Evolutionary conservation across 306 rosid species (phyloP).

Genomic region (Glycine tomentella): DNA sequence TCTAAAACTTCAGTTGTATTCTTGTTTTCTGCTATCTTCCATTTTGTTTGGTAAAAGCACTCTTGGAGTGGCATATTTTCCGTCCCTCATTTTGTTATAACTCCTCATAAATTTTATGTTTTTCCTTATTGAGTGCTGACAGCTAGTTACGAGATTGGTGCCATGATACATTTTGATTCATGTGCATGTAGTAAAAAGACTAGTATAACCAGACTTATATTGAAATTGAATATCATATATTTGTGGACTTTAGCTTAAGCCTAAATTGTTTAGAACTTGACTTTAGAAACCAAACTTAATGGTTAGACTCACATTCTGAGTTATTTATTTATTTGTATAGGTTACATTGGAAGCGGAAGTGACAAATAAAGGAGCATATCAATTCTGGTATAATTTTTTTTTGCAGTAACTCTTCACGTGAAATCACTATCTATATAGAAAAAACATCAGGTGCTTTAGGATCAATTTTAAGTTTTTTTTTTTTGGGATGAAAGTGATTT

Average conservation of each 20-base stretch:
- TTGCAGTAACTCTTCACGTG: not conserved
- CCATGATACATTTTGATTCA: slow-evolving; percentile 7
- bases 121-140: not conserved
- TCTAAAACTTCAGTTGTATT: not conserved
- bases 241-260: slow-evolving; percentile 19
- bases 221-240: no score
- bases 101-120: not conserved
- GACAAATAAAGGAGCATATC: slow-evolving; percentile 84
- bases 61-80: slow-evolving; percentile 29
- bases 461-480: not conserved
- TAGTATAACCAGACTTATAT: not conserved
- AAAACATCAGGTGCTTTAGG: not conserved
- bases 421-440: not conserved
- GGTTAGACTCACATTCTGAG: slow-evolving; percentile 3
- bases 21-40: slow-evolving; percentile 16
- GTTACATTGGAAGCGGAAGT: slow-evolving; percentile 98
- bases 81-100: not conserved
- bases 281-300: slow-evolving; percentile 22
- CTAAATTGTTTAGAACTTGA: slow-evolving; percentile 1
- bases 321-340: slow-evolving; percentile 46
- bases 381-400: not conserved
- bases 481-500: no score
- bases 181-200: slow-evolving; percentile 4
- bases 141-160: not conserved
- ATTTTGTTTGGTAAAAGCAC: not conserved